Conservation (phyloP, 805 yeast species). For the Kockiozyma suomiensis region DNA sequence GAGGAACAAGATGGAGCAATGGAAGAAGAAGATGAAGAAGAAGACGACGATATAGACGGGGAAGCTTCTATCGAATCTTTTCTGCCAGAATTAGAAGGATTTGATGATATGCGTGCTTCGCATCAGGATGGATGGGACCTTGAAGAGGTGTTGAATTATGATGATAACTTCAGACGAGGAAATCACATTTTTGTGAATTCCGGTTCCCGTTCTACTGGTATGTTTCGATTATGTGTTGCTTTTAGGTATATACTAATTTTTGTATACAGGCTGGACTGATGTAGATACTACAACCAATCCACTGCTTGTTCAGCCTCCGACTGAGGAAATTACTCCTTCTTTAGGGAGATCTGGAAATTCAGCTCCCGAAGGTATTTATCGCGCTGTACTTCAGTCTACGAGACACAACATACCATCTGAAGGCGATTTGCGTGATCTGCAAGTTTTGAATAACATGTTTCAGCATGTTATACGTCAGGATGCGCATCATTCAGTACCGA, state of each 20-base stretch:
- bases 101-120: constrained; percentile 24
- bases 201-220: constrained; percentile 7
- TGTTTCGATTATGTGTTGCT: background rate
- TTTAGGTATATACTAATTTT: background rate
- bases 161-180: constrained; percentile 8
- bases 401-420: constrained; percentile 3
- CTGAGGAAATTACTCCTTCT: constrained; percentile 1
- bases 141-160: constrained; percentile 20
- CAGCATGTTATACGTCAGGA: constrained; percentile 26
- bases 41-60: constrained; percentile 37
- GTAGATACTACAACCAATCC: constrained; percentile 28
- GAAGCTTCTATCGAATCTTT: constrained; percentile 19
- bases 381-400: background rate
- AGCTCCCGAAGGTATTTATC: constrained; percentile 1
- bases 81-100: constrained; percentile 4
- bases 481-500: constrained; percentile 1
- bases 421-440: constrained; percentile 18
- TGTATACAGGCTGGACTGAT: constrained; percentile 15
- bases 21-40: constrained; percentile 42
- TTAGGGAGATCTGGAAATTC: background rate
- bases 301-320: constrained; percentile 19
- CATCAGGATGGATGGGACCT: constrained; percentile 24
- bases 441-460: constrained; percentile 19
- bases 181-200: constrained; percentile 6
- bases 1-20: constrained; percentile 34